Evolutionary conservation across 2,329 filamentous ascomycete species (phyloP), one percentile per base, ranked within the genome.

Genomic region (Rhynchosporium graminicola): DNA sequence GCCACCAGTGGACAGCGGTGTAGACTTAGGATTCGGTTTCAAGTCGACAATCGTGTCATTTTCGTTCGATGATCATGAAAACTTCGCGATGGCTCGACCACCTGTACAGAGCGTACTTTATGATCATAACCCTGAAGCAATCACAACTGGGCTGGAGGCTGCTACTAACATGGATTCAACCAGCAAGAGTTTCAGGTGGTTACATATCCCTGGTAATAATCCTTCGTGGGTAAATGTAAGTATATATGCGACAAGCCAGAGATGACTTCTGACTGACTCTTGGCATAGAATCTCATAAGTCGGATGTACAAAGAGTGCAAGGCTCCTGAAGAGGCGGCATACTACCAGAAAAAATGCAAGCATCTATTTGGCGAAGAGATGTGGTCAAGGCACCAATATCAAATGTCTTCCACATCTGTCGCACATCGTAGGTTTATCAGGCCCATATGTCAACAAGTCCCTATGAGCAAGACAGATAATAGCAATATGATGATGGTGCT

Each of bases 401-500:
- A 55, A 36, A 28, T 55, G 51, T 55, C 51, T 15, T n/a, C 51
- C 1, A 38, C 38, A 13, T 43, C 51, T 7, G 51, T 55, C 38
- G 51, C 51, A 28, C 51, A 55, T 43, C 36, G 51, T 28, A 55
- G 51, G 26, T 55, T 55, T 20, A 55, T 55, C 51, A 40, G 51
- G 9, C 51, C 51, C 3, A n/a, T 55, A 5, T 55, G 51, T 43
- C 51, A 55, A 29, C 51, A 55, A 3, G 43, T 55, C 8, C 38
- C 51, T 2, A 55, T 55, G 5, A 31, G 10, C 51, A 29, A 55
- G 12, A 43, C 36, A 43, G 51, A 55, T 29, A 29, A 55, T 2
- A 38, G 31, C 4, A 55, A 55, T 31, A 55, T 55, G 36, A 55
- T 55, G 51, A 55, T 55, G 51, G 51, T 55, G 15, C 36, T 55